Percentiles rank a stretch among this genome's conserved stretches.
These are phyloP conservation scores for Cercophora newfieldiana DNA, from an alignment of 495 filamentous ascomycete genomes.

Conservation along the genomic window DNA sequence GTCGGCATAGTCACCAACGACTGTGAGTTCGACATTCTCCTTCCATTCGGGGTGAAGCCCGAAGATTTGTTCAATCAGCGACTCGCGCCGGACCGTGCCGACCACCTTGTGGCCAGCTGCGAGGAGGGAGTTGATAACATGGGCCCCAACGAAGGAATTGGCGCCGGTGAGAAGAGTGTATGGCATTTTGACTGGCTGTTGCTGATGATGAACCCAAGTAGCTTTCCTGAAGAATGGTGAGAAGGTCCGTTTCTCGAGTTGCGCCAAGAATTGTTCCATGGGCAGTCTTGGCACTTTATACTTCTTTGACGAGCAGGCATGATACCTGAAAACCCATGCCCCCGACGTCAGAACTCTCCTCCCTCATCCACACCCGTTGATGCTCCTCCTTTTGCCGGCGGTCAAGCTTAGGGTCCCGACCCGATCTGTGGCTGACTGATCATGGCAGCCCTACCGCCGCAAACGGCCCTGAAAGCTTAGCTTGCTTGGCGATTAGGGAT, in stretches of 20 bases:
- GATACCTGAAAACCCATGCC: neutral
- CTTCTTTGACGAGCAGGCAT: neutral
- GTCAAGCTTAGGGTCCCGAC: neutral
- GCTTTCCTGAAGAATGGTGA: no score
- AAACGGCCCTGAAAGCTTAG: neutral
- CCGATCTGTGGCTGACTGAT: neutral
- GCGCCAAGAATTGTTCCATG: neutral
- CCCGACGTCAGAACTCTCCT: neutral
- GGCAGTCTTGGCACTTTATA: neutral
- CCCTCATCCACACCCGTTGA: neutral
- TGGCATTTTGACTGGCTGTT: constrained; percentile 24
- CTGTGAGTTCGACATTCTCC: constrained; percentile 17
- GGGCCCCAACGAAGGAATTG: constrained; percentile 39
- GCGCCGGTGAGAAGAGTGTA: constrained; percentile 40
- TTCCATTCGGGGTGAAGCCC: constrained; percentile 30
- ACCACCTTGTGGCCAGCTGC: constrained; percentile 19
- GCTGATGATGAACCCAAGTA: neutral
- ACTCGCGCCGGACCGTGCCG: constrained; percentile 22
- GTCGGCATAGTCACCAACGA: constrained; percentile 21
- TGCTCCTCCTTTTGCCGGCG: neutral
- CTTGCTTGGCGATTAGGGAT: neutral
- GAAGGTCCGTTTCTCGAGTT: neutral
- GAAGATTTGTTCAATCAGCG: constrained; percentile 27
- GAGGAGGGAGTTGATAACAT: constrained; percentile 39
- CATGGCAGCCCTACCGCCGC: neutral